phyloP scores from a whole-genome alignment of 768 basidiomycete species.

The Leccinellum albellum region DNA sequence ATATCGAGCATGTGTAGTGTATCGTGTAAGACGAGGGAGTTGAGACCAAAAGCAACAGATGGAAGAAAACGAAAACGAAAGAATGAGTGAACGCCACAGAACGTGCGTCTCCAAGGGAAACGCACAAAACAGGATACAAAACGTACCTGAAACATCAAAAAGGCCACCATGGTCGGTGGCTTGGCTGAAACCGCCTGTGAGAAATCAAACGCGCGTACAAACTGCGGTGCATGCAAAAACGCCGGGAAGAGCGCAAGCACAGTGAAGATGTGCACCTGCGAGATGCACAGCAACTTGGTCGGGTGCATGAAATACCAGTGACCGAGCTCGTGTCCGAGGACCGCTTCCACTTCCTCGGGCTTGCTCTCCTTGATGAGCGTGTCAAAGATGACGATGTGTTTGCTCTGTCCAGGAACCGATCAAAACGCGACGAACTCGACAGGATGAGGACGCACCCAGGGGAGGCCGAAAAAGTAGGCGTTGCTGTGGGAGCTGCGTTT shows the following conservation, averaged over 20 bases:
- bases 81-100: neutral
- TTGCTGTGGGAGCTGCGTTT: constrained; percentile 95
- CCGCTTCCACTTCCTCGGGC: constrained; percentile 92
- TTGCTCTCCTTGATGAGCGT: constrained; percentile 90
- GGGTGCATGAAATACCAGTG: constrained; percentile 96
- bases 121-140: neutral
- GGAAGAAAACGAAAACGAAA: no score
- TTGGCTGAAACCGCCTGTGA: constrained; percentile 54
- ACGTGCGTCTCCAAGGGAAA: neutral
- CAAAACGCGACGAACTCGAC: neutral
- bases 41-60: neutral
- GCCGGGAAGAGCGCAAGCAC: constrained; percentile 88
- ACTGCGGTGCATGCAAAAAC: constrained; percentile 75
- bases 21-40: neutral
- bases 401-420: constrained; percentile 48
- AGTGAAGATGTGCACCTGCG: constrained; percentile 83
- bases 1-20: no score
- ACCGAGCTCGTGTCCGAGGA: constrained; percentile 95
- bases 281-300: constrained; percentile 80
- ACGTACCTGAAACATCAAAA: constrained; percentile 74
- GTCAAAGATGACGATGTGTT: constrained; percentile 96
- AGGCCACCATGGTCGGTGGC: constrained; percentile 81
- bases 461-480: constrained; percentile 98
- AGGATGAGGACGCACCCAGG: constrained; percentile 62
- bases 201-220: constrained; percentile 82